Evolutionary conservation across 2,329 filamentous ascomycete genomes (phyloP), one percentile per base, ranked within the genome.

Genomic region (Fusarium sp.): DNA sequence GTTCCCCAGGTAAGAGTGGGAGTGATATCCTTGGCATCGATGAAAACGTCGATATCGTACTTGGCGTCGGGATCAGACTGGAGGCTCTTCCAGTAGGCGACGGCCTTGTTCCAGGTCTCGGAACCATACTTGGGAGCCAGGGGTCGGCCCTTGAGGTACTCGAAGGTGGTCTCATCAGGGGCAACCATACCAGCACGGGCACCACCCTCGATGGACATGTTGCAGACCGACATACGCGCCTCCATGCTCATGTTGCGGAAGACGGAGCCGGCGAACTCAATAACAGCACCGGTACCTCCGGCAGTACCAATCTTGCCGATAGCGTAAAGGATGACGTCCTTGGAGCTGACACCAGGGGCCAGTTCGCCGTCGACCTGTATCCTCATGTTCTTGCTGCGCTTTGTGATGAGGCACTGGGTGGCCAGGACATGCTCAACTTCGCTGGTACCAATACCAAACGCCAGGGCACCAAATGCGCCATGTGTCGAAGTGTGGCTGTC

Each of bases 401-500:
- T 92, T 64, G 93, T 96, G 76, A 97, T 93, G 67, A 99, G 83
- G 58, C 93, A 97, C 79, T 98, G 95, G 12, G 95, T 98, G 48
- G 95, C 95, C 54, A 99, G 86, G 63, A 99, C 95, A 79, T 99
- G 94, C 85, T 99, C 95, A 68, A 98, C 95, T 81, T 99, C 95
- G 75, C 92, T 96, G 62, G 95, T 99, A 71, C 95, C 95, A 74
- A 99, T 99, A 77, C 95, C 95, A 74, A 97, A 97, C 36, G 95
- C 95, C 62, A 98, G 87, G 70, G 93, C 86, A 68, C 95, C 95
- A 72, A 98, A 99, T 48, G 95, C 95, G 72, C 95, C 95, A 79
- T 99, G 95, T 64, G 95, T 99, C 25, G 94, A 97, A 42, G 95
- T 99, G 77, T 99, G 95, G 74, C 91, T 96, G 84, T 99, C 95